A percentile compares a stretch with the other conserved stretches of the same genome.
These are phyloP conservation scores for Coelastrella sp. DNA, from an alignment of 139 green algal species.

Conservation along the genomic window DNA sequence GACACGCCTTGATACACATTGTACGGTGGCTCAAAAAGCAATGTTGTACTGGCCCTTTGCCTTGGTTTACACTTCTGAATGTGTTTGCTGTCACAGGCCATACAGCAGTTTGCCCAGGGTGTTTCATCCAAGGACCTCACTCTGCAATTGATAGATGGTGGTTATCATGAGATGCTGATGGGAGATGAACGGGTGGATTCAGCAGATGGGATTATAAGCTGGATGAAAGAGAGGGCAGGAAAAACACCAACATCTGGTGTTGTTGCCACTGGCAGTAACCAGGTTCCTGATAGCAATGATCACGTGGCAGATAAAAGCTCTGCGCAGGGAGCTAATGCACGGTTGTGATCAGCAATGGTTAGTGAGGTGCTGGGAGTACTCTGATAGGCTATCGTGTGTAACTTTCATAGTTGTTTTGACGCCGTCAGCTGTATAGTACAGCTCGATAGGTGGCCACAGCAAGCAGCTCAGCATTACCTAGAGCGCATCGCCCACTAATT, in stretches of 20 bases:
- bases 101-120: conserved; percentile 44
- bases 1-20: neutral
- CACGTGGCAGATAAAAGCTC: too few relatives aligned
- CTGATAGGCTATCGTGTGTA: too few relatives aligned
- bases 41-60: neutral
- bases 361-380: too few relatives aligned
- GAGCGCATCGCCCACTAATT: too few relatives aligned
- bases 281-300: too few relatives aligned
- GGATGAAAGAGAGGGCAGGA: conserved; percentile 44
- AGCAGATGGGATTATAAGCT: conserved; percentile 41
- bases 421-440: too few relatives aligned
- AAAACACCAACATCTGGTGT: neutral
- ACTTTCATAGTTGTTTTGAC: too few relatives aligned
- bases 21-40: neutral
- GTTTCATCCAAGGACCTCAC: conserved; percentile 46
- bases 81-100: neutral
- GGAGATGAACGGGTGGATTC: conserved; percentile 50
- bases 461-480: too few relatives aligned
- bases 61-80: neutral
- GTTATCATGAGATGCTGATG: conserved; percentile 67
- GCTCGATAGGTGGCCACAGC: too few relatives aligned
- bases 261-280: too few relatives aligned
- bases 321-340: too few relatives aligned
- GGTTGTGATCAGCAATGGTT: too few relatives aligned
- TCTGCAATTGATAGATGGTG: conserved; percentile 41